phyloP scores from a whole-genome alignment of 2,329 filamentous ascomycete species.

The Simplicillium sp. region DNA sequence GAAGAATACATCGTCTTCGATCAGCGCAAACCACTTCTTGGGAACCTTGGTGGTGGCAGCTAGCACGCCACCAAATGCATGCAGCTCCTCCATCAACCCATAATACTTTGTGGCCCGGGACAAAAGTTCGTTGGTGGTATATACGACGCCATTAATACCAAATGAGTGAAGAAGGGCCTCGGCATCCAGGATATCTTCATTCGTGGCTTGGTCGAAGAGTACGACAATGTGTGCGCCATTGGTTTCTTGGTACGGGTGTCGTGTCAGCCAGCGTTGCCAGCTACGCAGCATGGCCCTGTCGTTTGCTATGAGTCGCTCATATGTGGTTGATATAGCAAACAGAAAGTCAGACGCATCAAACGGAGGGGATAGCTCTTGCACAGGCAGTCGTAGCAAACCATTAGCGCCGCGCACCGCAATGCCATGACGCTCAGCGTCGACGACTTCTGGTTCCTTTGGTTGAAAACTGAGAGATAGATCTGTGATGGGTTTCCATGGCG shows the following conservation, averaged over 20 bases:
- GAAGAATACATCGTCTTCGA: constrained; percentile 38
- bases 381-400: constrained; percentile 19
- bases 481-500: constrained; percentile 9
- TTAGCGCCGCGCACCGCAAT: too few species aligned
- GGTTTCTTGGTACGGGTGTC: constrained; percentile 22
- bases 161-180: constrained; percentile 18
- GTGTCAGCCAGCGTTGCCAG: constrained; percentile 36
- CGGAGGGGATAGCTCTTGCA: constrained; percentile 18
- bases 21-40: constrained; percentile 31
- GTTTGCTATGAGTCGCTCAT: constrained; percentile 25
- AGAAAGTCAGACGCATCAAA: constrained; percentile 30
- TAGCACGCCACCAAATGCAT: constrained; percentile 21
- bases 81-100: constrained; percentile 25
- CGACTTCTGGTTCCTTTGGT: too few species aligned
- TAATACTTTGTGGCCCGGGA: constrained; percentile 25
- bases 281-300: constrained; percentile 28
- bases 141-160: constrained; percentile 30
- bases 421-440: too few species aligned
- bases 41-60: constrained; percentile 19
- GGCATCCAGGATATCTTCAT: constrained; percentile 20
- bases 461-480: constrained; percentile 6
- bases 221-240: constrained; percentile 35
- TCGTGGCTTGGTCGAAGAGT: constrained; percentile 27
- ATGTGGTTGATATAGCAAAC: constrained; percentile 34
- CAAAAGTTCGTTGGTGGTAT: constrained; percentile 18